Evolutionary conservation across 495 filamentous ascomycete species (phyloP).

Genomic region (Penicillium ochrochloron): DNA sequence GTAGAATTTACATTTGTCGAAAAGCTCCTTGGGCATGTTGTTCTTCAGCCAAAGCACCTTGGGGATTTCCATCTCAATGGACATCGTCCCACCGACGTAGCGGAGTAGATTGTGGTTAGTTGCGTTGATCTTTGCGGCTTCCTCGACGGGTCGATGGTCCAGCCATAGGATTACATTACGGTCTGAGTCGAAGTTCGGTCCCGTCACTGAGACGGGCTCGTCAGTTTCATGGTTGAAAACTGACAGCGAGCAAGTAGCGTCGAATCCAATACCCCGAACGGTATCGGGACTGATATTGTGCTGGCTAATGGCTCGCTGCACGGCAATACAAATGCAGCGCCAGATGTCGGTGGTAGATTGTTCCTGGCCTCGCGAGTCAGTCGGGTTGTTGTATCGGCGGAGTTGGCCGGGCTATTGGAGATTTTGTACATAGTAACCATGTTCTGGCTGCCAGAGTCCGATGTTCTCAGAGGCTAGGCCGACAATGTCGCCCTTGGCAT

Average conservation of each 20-base stretch:
- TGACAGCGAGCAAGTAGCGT: slow-evolving; percentile 93
- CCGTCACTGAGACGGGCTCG: slow-evolving; percentile 86
- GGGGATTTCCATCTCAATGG: slow-evolving; percentile 98
- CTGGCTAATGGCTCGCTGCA: slow-evolving; percentile 75
- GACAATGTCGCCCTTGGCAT: slow-evolving; percentile 87
- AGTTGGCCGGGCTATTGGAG: neutral
- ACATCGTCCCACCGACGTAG: slow-evolving; percentile 97
- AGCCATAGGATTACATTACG: slow-evolving; percentile 93
- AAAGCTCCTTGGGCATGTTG: slow-evolving; percentile 91
- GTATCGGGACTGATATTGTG: slow-evolving; percentile 72
- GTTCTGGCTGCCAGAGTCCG: slow-evolving; percentile 89
- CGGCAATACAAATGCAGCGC: slow-evolving; percentile 83
- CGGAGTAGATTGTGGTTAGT: slow-evolving; percentile 91
- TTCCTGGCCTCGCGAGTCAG: slow-evolving; percentile 65
- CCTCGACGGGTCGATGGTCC: slow-evolving; percentile 86
- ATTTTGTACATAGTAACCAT: slow-evolving; percentile 77
- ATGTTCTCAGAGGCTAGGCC: slow-evolving; percentile 90
- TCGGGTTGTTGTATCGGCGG: neutral
- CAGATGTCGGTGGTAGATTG: slow-evolving; percentile 98
- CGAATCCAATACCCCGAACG: slow-evolving; percentile 90
- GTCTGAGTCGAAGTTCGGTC: slow-evolving; percentile 82
- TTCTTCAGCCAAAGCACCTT: slow-evolving; percentile 98
- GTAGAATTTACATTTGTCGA: slow-evolving; percentile 92
- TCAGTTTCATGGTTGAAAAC: slow-evolving; percentile 89
- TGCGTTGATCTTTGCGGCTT: slow-evolving; percentile 88